Base-by-base conservation (phyloP, 805 yeast genomes). In the Schizosaccharomyces osmophilus region DNA sequence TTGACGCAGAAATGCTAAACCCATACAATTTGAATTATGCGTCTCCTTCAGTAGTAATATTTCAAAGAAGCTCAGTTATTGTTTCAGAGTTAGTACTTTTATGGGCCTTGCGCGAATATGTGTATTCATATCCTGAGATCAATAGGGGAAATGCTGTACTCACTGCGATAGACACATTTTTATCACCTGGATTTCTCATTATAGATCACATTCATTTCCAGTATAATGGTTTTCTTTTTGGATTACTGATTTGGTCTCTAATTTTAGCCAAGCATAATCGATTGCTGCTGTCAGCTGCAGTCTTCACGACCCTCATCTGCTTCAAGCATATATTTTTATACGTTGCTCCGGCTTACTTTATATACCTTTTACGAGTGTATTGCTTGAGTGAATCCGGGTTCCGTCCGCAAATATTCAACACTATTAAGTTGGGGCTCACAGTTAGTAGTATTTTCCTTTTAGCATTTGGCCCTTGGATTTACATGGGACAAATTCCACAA, bases 181-280 rank as follows among this genome's bases (percentile, higher is more conserved):
- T 93, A 17, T 84, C 94, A 0, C 99, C 99, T 0, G 97, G 95
- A 0, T 75, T 94, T 66, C 73, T 93, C 64, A 81, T 93, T 26
- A 83, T 93, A 60, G 99, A 93, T 70, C 97, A 90, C 70, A 86
- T 93, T 42, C 98, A 93, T 70, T 93, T 93, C 76, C 98, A 93
- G 74, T 93, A 93, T 71, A 93, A 93, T 71, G 96, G 96, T 3
- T 84, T 89, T 79, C 75, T 93, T 75, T 88, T 85, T 71, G 97
- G 95, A 0, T 74, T 93, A 42, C 72, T 93, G 61, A 77, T 90
- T 39, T 77, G 83, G 22, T 80, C 93, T 22, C 77, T 93, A 48
- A 81, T 84, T 43, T 79, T 82, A 31, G 95, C 93, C 0, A 78
- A 82, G 63, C 72, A 78, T 42, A 75, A 75, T 61, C 77, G 80